Percentiles rank a stretch among this genome's conserved stretches.
These are phyloP conservation scores for Aspergillus fructus DNA, from an alignment of 2,329 filamentous ascomycete species.

Conservation along the genomic window DNA sequence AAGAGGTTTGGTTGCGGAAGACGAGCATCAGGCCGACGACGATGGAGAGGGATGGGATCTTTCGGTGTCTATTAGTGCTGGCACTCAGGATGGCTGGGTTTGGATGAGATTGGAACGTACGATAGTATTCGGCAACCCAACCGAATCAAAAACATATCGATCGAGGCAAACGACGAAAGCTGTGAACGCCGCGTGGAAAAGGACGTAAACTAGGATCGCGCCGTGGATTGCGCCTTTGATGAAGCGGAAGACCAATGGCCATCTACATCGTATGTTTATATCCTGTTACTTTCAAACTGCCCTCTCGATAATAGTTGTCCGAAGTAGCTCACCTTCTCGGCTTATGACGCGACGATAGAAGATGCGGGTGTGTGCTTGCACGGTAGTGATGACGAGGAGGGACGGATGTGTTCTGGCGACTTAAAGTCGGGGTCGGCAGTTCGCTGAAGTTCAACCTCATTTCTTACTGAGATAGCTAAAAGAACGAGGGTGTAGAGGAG, in stretches of 20 bases:
- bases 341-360: conserved; percentile 31
- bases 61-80: neutral
- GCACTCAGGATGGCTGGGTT: neutral
- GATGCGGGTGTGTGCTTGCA: conserved; percentile 31
- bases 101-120: conserved; percentile 33
- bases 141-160: conserved; percentile 48
- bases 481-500: neutral
- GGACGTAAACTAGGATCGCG: conserved; percentile 57
- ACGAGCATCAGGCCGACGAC: conserved; percentile 68
- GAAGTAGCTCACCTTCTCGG: conserved; percentile 26
- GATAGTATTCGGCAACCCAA: conserved; percentile 59
- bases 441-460: conserved; percentile 34
- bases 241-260: conserved; percentile 64
- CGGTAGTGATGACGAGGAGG: conserved; percentile 20
- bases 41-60: conserved; percentile 63
- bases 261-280: conserved; percentile 37
- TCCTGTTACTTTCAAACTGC: neutral
- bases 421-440: conserved; percentile 30
- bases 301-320: neutral
- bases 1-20: conserved; percentile 64
- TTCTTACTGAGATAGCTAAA: neutral
- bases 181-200: conserved; percentile 59
- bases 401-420: conserved; percentile 29
- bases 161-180: conserved; percentile 60
- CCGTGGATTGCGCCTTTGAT: conserved; percentile 63